Evolutionary conservation across 768 basidiomycete genomes (phyloP).

Genomic region (Galerina sulciceps): DNA sequence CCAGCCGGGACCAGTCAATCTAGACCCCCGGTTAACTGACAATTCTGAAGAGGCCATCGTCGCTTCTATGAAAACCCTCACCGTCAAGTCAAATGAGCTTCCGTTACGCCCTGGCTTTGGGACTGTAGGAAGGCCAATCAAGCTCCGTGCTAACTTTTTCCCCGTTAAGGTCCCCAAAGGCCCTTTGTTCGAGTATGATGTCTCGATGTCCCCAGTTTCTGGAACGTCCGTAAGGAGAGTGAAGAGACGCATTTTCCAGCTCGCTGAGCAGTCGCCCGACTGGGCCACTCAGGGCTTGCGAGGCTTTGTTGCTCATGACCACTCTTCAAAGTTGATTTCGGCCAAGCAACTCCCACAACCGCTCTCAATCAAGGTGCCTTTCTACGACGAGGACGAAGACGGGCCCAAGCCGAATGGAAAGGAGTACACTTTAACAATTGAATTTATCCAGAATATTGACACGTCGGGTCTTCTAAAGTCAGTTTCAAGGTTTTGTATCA

Average conservation of each 20-base stretch:
- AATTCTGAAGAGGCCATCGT: constrained; percentile 47
- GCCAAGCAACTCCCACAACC: constrained; percentile 50
- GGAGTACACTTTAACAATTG: constrained; percentile 51
- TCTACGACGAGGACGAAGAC: constrained; percentile 55
- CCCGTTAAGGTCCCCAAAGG: constrained; percentile 55
- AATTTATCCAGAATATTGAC: constrained; percentile 53
- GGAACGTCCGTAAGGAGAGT: constrained; percentile 55
- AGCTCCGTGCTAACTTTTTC: constrained; percentile 72
- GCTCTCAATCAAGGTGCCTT: constrained; percentile 45
- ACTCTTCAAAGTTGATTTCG: constrained; percentile 54
- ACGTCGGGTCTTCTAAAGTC: constrained; percentile 50
- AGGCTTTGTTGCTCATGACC: constrained; percentile 60
- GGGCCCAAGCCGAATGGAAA: constrained; percentile 47
- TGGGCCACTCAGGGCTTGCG: constrained; percentile 56
- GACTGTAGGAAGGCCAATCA: constrained; percentile 48
- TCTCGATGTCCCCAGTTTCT: constrained; percentile 55
- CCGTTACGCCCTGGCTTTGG: constrained; percentile 67
- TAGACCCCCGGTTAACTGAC: constrained; percentile 48
- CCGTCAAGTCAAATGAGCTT: constrained; percentile 41
- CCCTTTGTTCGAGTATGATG: constrained; percentile 63
- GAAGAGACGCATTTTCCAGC: constrained; percentile 63
- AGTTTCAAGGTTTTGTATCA: constrained; percentile 31
- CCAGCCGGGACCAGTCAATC: constrained; percentile 35
- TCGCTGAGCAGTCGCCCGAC: constrained; percentile 55
- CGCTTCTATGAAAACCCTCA: constrained; percentile 34